Evolutionary conservation across 768 basidiomycete species (phyloP), one percentile per base, ranked within the genome.

Genomic region (Mycena rosella): DNA sequence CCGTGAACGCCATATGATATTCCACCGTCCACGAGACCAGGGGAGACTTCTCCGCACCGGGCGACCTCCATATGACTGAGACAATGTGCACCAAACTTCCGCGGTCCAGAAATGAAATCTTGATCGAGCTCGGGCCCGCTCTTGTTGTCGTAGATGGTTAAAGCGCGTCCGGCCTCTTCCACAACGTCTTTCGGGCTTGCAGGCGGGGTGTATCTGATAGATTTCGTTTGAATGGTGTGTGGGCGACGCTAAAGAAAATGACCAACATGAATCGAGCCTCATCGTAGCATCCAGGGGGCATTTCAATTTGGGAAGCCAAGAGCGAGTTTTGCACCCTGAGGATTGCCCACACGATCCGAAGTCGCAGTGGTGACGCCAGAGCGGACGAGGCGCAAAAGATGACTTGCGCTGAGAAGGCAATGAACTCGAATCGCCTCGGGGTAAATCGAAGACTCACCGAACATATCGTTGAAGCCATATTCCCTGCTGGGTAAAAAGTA

Each of bases 301-400:
- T 82, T 20, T 75, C 72, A 47, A 85, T 80, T 5, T 69, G 65
- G 7, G 84, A 79, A 2, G 80, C 82, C 22, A 90, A 80, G 5
- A 88, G 76, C 0, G 87, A 83, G 67, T 89, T 88, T 0, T 84
- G 81, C 13, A 81, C 69, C 24, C 86, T 80, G 29, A 88, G 73
- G 34, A 86, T 82, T 3, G 87, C 84, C 88, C 88, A 89, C 2
- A 81, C 81, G 15, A 78, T 63, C 20, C 73, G 75, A 20, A 89
- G 77, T 14, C 88, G 81, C 0, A 73, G 69, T 10, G 78, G 77
- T 1, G 67, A 72, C 32, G 86, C 60, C 38, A 84, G 68, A 15
- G 63, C 55, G 5, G 75, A 63, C 0, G 81, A 79, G 2, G 86
- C 83, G 17, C 65, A 68, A 73, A 89, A 82, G 3, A 81, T 82